These are phyloP conservation scores for Moricandia moricandioides DNA, from an alignment of 345 rosid genomes.

Conservation along the genomic window DNA sequence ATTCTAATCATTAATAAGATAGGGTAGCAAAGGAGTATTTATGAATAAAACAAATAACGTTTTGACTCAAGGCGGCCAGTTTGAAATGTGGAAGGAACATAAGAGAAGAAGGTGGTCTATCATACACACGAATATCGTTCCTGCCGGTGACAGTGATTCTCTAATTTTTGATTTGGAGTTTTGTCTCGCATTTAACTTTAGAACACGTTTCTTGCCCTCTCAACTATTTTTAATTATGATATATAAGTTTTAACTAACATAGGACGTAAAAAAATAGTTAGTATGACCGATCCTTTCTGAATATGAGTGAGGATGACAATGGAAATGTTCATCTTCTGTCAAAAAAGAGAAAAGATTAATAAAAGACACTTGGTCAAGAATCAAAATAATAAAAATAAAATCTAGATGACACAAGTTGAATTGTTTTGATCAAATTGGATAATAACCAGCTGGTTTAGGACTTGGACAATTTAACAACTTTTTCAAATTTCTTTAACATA, in stretches of 20 bases:
- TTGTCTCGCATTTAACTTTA: constrained; percentile 20
- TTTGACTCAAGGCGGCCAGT: constrained; percentile 29
- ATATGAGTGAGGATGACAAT: background rate
- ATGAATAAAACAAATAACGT: constrained; percentile 2
- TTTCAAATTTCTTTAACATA: constrained; percentile 3
- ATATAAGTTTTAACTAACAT: background rate
- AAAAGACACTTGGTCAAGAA: constrained; percentile 9
- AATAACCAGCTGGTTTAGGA: constrained; percentile 26
- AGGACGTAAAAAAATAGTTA: background rate
- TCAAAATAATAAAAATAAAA: background rate
- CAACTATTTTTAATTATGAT: background rate
- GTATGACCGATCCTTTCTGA: background rate
- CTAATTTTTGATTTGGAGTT: constrained; percentile 13
- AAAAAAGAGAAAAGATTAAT: background rate
- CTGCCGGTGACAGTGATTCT: constrained; percentile 21
- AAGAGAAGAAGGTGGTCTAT: constrained; percentile 11
- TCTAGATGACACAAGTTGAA: background rate
- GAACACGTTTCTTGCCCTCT: constrained; percentile 7
- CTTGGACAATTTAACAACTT: constrained; percentile 37
- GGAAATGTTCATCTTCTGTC: background rate
- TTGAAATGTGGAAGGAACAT: constrained; percentile 14
- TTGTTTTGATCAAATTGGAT: constrained; percentile 18
- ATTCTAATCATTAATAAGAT: background rate
- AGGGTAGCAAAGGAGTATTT: background rate
- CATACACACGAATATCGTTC: constrained; percentile 12